Percentiles rank a stretch among this genome's conserved stretches.
Evolutionary conservation across 2,329 filamentous ascomycete genomes (phyloP).

Genomic region (Albophoma yamanashiensis): DNA sequence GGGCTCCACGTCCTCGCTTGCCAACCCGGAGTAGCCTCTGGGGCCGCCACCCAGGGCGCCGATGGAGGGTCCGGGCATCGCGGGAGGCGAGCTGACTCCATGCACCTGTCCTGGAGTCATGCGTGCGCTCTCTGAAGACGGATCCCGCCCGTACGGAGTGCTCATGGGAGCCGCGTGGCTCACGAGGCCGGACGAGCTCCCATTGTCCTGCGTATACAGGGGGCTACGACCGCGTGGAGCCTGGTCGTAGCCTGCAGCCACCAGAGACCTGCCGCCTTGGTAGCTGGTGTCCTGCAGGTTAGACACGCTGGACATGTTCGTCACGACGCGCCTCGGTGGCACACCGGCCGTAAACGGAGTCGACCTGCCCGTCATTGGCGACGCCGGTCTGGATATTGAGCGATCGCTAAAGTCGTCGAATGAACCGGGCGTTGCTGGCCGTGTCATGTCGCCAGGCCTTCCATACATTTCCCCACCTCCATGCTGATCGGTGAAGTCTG

Average conservation of each 20-base stretch:
- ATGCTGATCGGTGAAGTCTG: constrained; percentile 79
- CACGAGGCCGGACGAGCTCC: constrained; percentile 34
- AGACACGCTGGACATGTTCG: constrained; percentile 7
- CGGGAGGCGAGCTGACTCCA: constrained; percentile 6
- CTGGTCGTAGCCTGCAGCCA: constrained; percentile 10
- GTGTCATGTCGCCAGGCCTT: constrained; percentile 43
- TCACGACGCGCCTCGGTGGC: constrained; percentile 12
- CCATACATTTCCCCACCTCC: constrained; percentile 67
- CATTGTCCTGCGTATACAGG: constrained; percentile 39
- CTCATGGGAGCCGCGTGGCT: constrained; percentile 36
- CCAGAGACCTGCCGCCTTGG: constrained; percentile 9
- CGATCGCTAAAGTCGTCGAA: constrained; percentile 31
- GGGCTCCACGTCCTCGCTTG: constrained; percentile 31
- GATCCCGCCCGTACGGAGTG: constrained; percentile 12
- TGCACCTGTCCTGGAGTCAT: constrained; percentile 10
- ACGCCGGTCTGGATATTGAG: constrained; percentile 36
- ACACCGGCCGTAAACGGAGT: constrained; percentile 23
- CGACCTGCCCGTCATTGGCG: constrained; percentile 25
- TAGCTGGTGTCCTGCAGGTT: constrained; percentile 18
- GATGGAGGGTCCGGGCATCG: constrained; percentile 27
- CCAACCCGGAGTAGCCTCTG: constrained; percentile 47
- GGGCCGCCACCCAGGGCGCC: constrained; percentile 48
- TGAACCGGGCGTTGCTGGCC: constrained; percentile 51
- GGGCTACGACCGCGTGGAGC: constrained; percentile 30
- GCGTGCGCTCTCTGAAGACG: constrained; percentile 13